A percentile compares a stretch with the other conserved stretches of the same genome.
Evolutionary conservation across 371 early-diverging fungal species (phyloP).

Genomic region (Apophysomyces ossiformis): DNA sequence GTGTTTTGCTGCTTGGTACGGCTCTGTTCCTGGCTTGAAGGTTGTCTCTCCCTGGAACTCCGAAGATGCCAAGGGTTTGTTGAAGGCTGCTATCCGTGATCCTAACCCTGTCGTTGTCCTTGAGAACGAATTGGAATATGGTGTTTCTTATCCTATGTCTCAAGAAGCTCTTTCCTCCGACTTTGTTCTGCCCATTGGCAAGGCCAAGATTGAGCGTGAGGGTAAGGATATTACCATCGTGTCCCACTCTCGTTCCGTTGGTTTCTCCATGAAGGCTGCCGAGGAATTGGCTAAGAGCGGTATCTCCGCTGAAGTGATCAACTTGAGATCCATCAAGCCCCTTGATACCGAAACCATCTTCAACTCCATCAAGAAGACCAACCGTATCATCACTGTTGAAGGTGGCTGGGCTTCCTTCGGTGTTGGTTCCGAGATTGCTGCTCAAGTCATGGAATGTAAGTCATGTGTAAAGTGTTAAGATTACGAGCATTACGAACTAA

Average conservation of each 20-base stretch:
- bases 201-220: slow-evolving; percentile 95
- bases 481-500: neutral
- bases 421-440: slow-evolving; percentile 97
- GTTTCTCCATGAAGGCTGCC: slow-evolving; percentile 92
- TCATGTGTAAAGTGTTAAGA: neutral
- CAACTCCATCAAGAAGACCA: slow-evolving; percentile 96
- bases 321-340: slow-evolving; percentile 98
- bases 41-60: slow-evolving; percentile 98
- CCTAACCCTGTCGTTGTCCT: slow-evolving; percentile 98
- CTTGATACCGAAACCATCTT: slow-evolving; percentile 95
- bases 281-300: slow-evolving; percentile 85
- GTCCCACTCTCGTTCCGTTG: slow-evolving; percentile 93
- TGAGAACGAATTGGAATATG: slow-evolving; percentile 99
- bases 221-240: slow-evolving; percentile 95
- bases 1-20: slow-evolving; percentile 99
- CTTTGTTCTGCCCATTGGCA: slow-evolving; percentile 94
- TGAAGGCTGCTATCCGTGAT: slow-evolving; percentile 97
- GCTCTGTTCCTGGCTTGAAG: slow-evolving; percentile 97
- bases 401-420: slow-evolving; percentile 98
- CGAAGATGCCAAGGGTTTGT: slow-evolving; percentile 97
- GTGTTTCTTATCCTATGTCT: slow-evolving; percentile 84
- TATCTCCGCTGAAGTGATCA: slow-evolving; percentile 93
- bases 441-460: slow-evolving; percentile 91
- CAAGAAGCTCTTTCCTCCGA: slow-evolving; percentile 84
- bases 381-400: slow-evolving; percentile 97